These are phyloP conservation scores for Xylariaceae sp. DNA, from an alignment of 2,329 filamentous ascomycete species.

Conservation along the genomic window DNA sequence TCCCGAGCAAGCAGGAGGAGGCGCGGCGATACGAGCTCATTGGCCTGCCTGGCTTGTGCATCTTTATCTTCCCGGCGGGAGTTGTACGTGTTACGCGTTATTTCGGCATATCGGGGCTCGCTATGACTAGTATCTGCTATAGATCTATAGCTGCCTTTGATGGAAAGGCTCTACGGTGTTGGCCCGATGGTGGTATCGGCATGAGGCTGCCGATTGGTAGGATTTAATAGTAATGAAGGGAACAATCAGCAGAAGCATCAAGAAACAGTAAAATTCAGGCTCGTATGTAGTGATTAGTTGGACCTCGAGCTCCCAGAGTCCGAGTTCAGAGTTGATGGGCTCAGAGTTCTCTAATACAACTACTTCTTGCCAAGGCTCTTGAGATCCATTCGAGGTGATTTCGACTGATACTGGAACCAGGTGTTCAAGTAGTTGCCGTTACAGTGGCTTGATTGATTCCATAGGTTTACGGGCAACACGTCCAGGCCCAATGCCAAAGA, in stretches of 20 bases:
- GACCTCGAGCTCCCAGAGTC: not conserved
- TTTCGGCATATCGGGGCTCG: conserved; percentile 9
- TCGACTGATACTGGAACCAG: too few relatives aligned
- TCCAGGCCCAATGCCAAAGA: too few relatives aligned
- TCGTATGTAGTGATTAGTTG: not conserved
- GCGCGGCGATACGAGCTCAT: not conserved
- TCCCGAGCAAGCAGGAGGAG: conserved; percentile 1
- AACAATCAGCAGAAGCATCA: conserved; percentile 14
- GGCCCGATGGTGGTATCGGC: conserved; percentile 5
- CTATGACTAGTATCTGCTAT: conserved; percentile 18
- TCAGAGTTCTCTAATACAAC: too few relatives aligned
- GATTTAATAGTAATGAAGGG: conserved; percentile 21
- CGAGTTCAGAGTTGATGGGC: too few relatives aligned
- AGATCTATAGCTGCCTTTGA: conserved; percentile 13
- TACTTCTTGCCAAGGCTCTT: too few relatives aligned
- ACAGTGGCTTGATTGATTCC: too few relatives aligned
- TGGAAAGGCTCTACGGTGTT: not conserved
- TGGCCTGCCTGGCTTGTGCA: conserved; percentile 1
- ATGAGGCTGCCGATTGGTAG: conserved; percentile 12
- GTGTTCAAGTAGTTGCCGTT: too few relatives aligned
- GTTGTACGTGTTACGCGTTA: conserved; percentile 15
- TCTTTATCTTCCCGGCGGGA: conserved; percentile 8
- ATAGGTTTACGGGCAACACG: too few relatives aligned
- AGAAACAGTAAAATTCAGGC: conserved; percentile 10
- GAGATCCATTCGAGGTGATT: too few relatives aligned